Base-by-base conservation (phyloP, 2,329 filamentous ascomycete genomes). In the Ophiostoma piceae region DNA sequence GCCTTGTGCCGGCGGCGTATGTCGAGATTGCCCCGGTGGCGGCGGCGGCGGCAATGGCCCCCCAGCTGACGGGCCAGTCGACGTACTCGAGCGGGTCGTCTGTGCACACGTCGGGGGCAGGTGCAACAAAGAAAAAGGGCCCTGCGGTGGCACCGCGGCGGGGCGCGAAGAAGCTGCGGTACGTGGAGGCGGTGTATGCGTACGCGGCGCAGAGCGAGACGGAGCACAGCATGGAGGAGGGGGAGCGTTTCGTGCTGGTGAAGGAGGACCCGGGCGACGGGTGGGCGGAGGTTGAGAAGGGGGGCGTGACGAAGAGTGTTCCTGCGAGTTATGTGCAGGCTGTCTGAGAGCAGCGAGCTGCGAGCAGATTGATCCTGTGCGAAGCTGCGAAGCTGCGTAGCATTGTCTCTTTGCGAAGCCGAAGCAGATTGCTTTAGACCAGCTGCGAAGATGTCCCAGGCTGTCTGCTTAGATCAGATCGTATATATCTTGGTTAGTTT, bases 241-340 rank as follows among this genome's bases (percentile, higher is more conserved):
- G 95, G 0, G 95, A 99, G 79, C 86, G 89, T 68, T 96, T 99
- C 76, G 93, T 99, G 54, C 83, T 99, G 41, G 88, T 97, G 72
- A 93, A 89, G 75, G 89, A 92, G 70, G 94, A 98, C 77, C 86
- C 89, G 0, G 95, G 95, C 1, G 95, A 98, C 81, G 95, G 95
- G 0, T 99, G 95, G 95, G 92, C 90, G 37, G 95, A 98, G 81
- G 95, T 99, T 22, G 95, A 98, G 82, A 93, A 92, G 79, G 93
- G 92, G 22, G 94, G 94, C 1, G 83, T 88, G 57, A 92, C 89
- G 67, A 94, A 89, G 77, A 97, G 93, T 78, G 95, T 99, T 69
- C 95, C 95, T 65, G 94, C 94, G 51, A 96, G 92, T 79, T 99
- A 98, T 82, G 87, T 98, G 71, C 90, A 93, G 79, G 86, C 90